Percentiles rank a stretch among this genome's conserved stretches.
These are phyloP conservation scores for Aspergillus nanangensis DNA, from an alignment of 495 filamentous ascomycete genomes.

Conservation along the genomic window DNA sequence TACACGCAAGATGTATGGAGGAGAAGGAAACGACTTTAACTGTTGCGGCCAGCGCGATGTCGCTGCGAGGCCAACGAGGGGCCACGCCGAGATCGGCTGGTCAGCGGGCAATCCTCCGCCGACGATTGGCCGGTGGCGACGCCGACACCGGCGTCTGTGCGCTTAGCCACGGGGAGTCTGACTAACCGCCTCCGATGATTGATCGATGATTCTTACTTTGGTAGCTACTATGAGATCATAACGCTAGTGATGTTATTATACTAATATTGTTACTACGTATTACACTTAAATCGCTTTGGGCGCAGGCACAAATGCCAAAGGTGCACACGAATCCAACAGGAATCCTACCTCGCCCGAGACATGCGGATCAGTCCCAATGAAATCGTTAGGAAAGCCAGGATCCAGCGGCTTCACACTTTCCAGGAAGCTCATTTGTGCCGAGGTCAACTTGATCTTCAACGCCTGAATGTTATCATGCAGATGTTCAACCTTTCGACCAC, in stretches of 20 bases:
- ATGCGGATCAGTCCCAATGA: constrained; percentile 37
- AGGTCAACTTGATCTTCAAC: constrained; percentile 43
- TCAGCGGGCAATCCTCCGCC: constrained; percentile 29
- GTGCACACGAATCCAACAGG: constrained; percentile 5
- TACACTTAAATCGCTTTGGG: constrained; percentile 9
- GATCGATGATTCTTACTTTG: neutral
- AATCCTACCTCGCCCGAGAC: constrained; percentile 13
- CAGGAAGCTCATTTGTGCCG: constrained; percentile 51
- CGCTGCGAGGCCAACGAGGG: constrained; percentile 34
- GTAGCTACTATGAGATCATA: neutral
- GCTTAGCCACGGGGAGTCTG: constrained; percentile 12
- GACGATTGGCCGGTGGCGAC: constrained; percentile 22
- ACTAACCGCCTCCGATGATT: constrained; percentile 5
- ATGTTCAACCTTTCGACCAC: constrained; percentile 57
- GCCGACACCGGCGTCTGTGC: constrained; percentile 5
- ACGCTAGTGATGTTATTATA: neutral
- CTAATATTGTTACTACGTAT: too few species aligned
- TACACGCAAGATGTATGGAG: constrained; percentile 11
- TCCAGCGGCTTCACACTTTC: constrained; percentile 47
- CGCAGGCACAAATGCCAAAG: constrained; percentile 6
- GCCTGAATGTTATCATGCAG: constrained; percentile 56
- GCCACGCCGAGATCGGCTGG: constrained; percentile 40
- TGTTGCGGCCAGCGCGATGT: constrained; percentile 33
- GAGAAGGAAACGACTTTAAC: constrained; percentile 25
- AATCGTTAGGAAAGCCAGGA: constrained; percentile 48